These are phyloP conservation scores for Barnettozyma sp. DNA, from an alignment of 805 yeast genomes.

Conservation along the genomic window DNA sequence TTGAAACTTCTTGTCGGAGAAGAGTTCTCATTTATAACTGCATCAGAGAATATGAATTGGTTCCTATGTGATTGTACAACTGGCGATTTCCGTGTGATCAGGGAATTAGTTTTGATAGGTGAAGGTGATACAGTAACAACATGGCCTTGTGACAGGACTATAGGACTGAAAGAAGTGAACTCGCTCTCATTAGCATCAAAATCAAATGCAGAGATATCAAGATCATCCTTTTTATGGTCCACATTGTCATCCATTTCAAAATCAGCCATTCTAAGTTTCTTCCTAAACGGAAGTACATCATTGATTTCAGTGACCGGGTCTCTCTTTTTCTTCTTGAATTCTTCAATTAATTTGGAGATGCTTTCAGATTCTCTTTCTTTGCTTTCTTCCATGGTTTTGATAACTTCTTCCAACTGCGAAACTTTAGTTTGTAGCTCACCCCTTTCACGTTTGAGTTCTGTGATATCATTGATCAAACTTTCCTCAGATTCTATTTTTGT, in stretches of 20 bases:
- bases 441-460: constrained; percentile 2
- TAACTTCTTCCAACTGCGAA: neutral
- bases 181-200: constrained; percentile 14
- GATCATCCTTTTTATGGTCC: constrained; percentile 6
- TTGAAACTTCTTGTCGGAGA: constrained; percentile 19
- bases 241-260: too few relatives aligned
- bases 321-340: constrained; percentile 13
- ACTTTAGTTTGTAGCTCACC: constrained; percentile 3
- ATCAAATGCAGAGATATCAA: constrained; percentile 8
- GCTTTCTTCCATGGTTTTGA: constrained; percentile 10
- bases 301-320: constrained; percentile 8
- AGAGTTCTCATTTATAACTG: neutral
- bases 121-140: neutral
- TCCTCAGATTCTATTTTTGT: constrained; percentile 1
- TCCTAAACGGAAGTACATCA: neutral
- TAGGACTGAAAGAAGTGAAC: constrained; percentile 16
- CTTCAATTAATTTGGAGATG: constrained; percentile 12
- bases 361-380: constrained; percentile 13
- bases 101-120: neutral
- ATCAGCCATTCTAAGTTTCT: constrained; percentile 4
- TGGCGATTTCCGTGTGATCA: too few relatives aligned
- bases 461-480: constrained; percentile 3
- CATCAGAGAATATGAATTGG: neutral
- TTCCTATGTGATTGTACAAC: neutral
- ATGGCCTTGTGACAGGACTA: constrained; percentile 7